Evolutionary conservation across 176 grass and related monocot genomes (phyloP).

Genomic region (Calamus simplicifolius): DNA sequence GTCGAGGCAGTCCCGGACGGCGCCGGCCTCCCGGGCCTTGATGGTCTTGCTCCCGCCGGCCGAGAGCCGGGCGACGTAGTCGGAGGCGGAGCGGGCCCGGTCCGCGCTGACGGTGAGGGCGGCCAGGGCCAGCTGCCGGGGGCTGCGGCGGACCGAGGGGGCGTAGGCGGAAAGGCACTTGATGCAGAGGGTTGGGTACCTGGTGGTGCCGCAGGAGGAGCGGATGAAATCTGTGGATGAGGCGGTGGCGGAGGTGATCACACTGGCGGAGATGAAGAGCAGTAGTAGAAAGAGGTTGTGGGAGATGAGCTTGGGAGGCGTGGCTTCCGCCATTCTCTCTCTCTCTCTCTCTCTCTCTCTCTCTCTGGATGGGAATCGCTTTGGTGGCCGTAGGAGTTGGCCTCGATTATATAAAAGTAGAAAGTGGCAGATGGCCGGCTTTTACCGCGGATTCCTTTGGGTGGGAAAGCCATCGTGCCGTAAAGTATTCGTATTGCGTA

Average conservation of each 20-base stretch:
- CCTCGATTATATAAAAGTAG: too few species aligned
- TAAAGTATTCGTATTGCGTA: too few species aligned
- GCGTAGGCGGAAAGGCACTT: slow-evolving; percentile 60
- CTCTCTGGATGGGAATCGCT: too few species aligned
- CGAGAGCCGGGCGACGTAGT: slow-evolving; percentile 39
- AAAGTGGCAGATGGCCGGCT: too few species aligned
- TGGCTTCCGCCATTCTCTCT: too few species aligned
- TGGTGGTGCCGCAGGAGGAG: slow-evolving; percentile 65
- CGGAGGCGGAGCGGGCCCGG: slow-evolving; percentile 51
- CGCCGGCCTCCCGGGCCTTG: slow-evolving; percentile 6
- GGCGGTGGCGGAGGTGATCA: background rate
- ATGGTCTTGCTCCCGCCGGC: background rate
- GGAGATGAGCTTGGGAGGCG: background rate
- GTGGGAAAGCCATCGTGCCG: too few species aligned
- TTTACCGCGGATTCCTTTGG: too few species aligned
- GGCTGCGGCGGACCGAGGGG: slow-evolving; percentile 41
- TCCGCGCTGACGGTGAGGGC: slow-evolving; percentile 74
- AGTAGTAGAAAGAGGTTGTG: slow-evolving; percentile 16
- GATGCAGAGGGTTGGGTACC: slow-evolving; percentile 69
- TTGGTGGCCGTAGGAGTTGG: too few species aligned
- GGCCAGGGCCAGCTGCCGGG: slow-evolving; percentile 60
- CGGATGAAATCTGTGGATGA: slow-evolving; percentile 52
- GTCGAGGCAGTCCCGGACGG: slow-evolving; percentile 75
- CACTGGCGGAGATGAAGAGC: slow-evolving; percentile 1
- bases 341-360: too few species aligned